phyloP scores from a whole-genome alignment of 129 eudicot genomes.

The Helianthus annuus region HanXRQr2.0-SUNRISE NC_035440.2:79986927-79987426 shows the following conservation, averaged over 20 bases:
- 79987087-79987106: not conserved
- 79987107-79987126: not conserved
- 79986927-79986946: too few relatives aligned
- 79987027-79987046: not conserved
- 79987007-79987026: conserved; percentile 9
- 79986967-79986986: too few relatives aligned
- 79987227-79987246: not conserved
- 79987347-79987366: conserved; percentile 74
- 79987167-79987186: too few relatives aligned
- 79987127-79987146: not conserved
- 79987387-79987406: not conserved
- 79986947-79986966: too few relatives aligned
- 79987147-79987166: not conserved
- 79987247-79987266: not conserved
- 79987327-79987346: conserved; percentile 86
- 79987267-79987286: conserved; percentile 47
- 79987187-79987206: not conserved
- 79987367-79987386: conserved; percentile 54
- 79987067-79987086: not conserved
- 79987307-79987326: conserved; percentile 79
- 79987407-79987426: conserved; percentile 7
- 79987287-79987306: conserved; percentile 70
- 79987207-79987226: not conserved
- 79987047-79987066: not conserved
- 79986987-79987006: too few relatives aligned